Evolutionary conservation across 139 green algal genomes (phyloP), one percentile per base, ranked within the genome.

Genomic region (Chlorella sp.): DNA sequence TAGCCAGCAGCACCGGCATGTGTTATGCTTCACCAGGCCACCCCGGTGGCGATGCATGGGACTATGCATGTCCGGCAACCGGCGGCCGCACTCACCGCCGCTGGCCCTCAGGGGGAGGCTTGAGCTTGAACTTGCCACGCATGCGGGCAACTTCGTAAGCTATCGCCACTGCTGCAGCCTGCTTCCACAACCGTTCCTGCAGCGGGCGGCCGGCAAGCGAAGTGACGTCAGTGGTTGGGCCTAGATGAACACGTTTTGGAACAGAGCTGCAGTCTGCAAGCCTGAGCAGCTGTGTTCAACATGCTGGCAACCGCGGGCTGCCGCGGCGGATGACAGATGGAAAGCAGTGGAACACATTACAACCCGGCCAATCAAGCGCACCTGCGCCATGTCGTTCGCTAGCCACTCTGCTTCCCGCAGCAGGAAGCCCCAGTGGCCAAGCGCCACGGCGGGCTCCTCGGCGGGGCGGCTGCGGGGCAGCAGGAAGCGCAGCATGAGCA

Each of bases 181-280:
- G 80, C 85, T 93, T 93, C 92, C 92, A 96, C 39, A 93, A 73
- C 34, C 93, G 86, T 86, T 96, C 93, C 85, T 93, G 73, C 47
- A 44, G 44, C 18, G 34, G 68, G 34, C 1, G 30, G 32, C 30
- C 1, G 4, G 71, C 41, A 34, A 26, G 11, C 12, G 7, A 30
- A 3, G 32, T 32, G 23, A 16, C 9, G 60, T 28, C 18, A 13
- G 23, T 6, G 60, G n/a, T n/a, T n/a, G n/a, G n/a, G n/a, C n/a
- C n/a, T n/a, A n/a, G n/a, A n/a, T n/a, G n/a, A n/a, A n/a, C n/a
- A n/a, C n/a, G n/a, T n/a, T n/a, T n/a, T n/a, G 44, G 44, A 51
- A 51, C 44, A 51, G 44, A 51, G n/a, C n/a, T n/a, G n/a, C n/a
- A n/a, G n/a, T n/a, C n/a, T n/a, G n/a, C n/a, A n/a, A n/a, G n/a